Conservation (phyloP, 2,329 filamentous ascomycete genomes). For the Orbilia ellipsospora region DNA sequence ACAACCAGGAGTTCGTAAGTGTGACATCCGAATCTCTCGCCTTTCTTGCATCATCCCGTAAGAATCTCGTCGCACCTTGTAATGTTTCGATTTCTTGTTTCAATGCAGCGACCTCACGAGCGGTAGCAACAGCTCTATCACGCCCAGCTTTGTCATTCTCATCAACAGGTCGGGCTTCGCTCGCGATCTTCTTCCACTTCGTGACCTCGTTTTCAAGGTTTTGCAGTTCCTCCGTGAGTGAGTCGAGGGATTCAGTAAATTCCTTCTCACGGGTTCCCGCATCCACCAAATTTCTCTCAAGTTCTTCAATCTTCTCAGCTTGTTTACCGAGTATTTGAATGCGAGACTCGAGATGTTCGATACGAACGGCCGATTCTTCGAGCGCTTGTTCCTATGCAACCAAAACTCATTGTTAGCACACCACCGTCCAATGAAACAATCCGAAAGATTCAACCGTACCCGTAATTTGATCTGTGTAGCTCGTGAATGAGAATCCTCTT, state of each 20-base stretch:
- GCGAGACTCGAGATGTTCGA: constrained; percentile 88
- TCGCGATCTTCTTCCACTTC: constrained; percentile 77
- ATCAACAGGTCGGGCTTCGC: constrained; percentile 70
- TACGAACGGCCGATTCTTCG: constrained; percentile 88
- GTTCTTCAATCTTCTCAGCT: constrained; percentile 73
- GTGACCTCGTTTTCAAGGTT: constrained; percentile 74
- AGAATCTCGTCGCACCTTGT: constrained; percentile 74
- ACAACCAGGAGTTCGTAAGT: constrained; percentile 73
- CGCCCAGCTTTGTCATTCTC: constrained; percentile 70
- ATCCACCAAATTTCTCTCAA: constrained; percentile 70
- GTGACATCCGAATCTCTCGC: constrained; percentile 69
- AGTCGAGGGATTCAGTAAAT: constrained; percentile 66
- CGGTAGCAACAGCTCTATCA: constrained; percentile 75
- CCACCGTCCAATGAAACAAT: not conserved
- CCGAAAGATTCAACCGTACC: constrained; percentile 16
- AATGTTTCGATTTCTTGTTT: constrained; percentile 74
- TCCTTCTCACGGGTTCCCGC: constrained; percentile 61
- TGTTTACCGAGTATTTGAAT: constrained; percentile 86
- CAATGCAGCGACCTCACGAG: constrained; percentile 77
- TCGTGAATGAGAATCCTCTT: constrained; percentile 81
- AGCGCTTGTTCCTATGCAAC: constrained; percentile 80
- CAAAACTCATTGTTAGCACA: constrained; percentile 69
- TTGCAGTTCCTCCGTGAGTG: constrained; percentile 73
- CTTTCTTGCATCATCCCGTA: constrained; percentile 72
- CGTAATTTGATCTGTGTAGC: constrained; percentile 67